phyloP scores from a whole-genome alignment of 345 rosid genomes.

The Theobroma cacao region DNA sequence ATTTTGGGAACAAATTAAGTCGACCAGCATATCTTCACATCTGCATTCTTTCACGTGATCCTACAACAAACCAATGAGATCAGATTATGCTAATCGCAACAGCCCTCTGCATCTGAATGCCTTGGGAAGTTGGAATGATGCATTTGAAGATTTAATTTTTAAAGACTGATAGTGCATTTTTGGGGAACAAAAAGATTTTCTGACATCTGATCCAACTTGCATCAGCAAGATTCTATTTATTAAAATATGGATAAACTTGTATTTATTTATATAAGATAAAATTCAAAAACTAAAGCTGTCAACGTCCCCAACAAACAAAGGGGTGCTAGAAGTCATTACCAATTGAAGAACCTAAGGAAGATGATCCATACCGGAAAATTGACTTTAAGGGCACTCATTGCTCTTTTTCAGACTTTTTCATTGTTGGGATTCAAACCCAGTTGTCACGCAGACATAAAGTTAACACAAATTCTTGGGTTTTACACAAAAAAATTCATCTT shows the following conservation, averaged over 20 bases:
- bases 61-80: not conserved
- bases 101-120: not conserved
- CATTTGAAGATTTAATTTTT: not conserved
- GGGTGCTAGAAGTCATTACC: not conserved
- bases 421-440: slow-evolving; percentile 11
- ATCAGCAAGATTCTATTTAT: slow-evolving; percentile 6
- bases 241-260: not conserved
- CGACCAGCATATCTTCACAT: not conserved
- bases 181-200: slow-evolving; percentile 6
- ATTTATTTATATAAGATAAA: not conserved
- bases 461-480: not conserved
- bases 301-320: not conserved
- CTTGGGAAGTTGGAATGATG: slow-evolving; percentile 1
- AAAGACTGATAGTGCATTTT: not conserved
- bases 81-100: not conserved
- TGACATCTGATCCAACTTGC: not conserved
- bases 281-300: not conserved
- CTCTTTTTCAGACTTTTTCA: not conserved
- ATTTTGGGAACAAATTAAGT: not conserved
- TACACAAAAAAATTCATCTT: not conserved
- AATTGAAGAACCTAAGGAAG: not conserved
- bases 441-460: not conserved
- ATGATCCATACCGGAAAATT: not conserved
- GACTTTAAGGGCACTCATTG: not conserved
- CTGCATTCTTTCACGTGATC: not conserved